A percentile compares a stretch with the other conserved stretches of the same genome.
phyloP scores from a whole-genome alignment of 108 stramenopile species.

The Cyclotella cryptica region DNA sequence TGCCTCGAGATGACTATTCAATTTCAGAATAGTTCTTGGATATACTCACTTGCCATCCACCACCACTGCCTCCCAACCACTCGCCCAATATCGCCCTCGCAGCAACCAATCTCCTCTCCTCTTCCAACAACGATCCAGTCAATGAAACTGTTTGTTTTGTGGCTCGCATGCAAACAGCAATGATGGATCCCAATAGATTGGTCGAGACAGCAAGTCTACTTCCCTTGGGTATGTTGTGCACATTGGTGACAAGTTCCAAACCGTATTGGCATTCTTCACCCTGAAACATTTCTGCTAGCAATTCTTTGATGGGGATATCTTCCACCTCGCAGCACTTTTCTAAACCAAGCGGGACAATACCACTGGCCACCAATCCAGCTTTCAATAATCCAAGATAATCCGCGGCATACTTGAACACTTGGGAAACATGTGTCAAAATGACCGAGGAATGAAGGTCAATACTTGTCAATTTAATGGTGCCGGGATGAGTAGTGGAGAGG shows the following conservation, averaged over 20 bases:
- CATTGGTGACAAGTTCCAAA: conserved; percentile 57
- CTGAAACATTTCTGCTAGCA: conserved; percentile 49
- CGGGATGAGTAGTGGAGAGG: conserved; percentile 50
- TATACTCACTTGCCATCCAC: conserved; percentile 58
- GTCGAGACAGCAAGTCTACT: conserved; percentile 68
- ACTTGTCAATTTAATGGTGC: conserved; percentile 49
- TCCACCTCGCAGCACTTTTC: conserved; percentile 33
- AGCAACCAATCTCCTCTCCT: conserved; percentile 63
- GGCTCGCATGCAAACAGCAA: conserved; percentile 68
- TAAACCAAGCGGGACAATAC: conserved; percentile 61
- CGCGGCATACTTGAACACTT: conserved; percentile 64
- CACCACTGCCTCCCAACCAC: conserved; percentile 75
- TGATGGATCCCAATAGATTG: conserved; percentile 67
- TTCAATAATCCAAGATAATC: conserved; percentile 68
- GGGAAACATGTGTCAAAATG: conserved; percentile 57
- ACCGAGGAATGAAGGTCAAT: conserved; percentile 58
- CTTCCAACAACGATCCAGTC: conserved; percentile 50
- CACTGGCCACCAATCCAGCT: conserved; percentile 67
- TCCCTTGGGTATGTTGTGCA: conserved; percentile 73
- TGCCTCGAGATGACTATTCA: neutral
- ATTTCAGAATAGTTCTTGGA: neutral
- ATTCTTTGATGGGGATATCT: conserved; percentile 41
- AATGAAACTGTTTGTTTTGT: conserved; percentile 51
- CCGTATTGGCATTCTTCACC: conserved; percentile 35
- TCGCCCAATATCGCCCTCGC: conserved; percentile 73